A percentile compares a stretch with the other conserved stretches of the same genome.
phyloP scores from a whole-genome alignment of 148 eudicot genomes.

The Fallopia convolvulus region DNA sequence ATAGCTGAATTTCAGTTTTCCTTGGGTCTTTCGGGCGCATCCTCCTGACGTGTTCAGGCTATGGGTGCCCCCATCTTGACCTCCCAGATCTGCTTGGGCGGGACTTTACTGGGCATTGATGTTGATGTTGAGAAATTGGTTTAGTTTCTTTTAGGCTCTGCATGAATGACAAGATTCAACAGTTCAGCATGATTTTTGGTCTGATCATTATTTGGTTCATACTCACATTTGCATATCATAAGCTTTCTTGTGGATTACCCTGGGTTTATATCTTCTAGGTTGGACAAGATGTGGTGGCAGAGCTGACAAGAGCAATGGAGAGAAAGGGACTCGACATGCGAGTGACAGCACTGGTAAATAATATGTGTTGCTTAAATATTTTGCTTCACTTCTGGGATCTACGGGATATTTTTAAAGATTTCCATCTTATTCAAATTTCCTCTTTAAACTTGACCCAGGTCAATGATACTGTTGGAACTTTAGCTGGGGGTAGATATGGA shows the following conservation, averaged over 20 bases:
- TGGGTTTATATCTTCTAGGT: not conserved
- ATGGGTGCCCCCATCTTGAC: no score
- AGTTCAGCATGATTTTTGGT: not conserved
- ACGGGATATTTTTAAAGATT: not conserved
- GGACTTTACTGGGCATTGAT: no score
- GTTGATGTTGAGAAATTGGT: not conserved
- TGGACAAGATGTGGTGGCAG: slow-evolving; percentile 17
- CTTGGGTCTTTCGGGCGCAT: no score
- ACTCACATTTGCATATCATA: not conserved
- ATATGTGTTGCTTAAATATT: not conserved
- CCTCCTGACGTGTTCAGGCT: no score
- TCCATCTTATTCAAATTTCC: not conserved
- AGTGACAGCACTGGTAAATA: slow-evolving; percentile 15
- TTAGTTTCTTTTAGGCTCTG: not conserved
- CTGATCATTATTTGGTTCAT: not conserved
- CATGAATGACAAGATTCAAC: not conserved
- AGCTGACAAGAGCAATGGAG: slow-evolving; percentile 11
- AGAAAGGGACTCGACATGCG: slow-evolving; percentile 14
- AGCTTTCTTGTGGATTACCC: not conserved
- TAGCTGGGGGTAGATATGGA: slow-evolving; percentile 16
- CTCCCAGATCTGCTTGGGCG: no score
- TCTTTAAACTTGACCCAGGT: not conserved
- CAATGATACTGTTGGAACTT: slow-evolving; percentile 17
- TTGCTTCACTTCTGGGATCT: not conserved
- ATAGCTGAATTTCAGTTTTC: no score